These are phyloP conservation scores for Francoa sonchifolia DNA, from an alignment of 441 rosid species.

Conservation along the genomic window DNA sequence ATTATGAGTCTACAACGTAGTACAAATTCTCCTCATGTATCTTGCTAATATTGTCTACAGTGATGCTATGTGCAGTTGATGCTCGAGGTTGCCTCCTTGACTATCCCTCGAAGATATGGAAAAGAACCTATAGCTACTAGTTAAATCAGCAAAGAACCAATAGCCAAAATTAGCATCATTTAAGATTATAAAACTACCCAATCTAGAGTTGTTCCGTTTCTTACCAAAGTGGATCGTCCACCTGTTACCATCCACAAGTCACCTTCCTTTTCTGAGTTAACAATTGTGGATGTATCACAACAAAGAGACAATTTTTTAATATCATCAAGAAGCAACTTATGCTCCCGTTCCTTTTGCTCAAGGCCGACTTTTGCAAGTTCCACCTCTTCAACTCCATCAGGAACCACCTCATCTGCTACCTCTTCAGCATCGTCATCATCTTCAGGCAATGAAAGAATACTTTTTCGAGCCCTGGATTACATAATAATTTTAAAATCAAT, in stretches of 20 bases:
- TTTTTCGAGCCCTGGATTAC: slow-evolving; percentile 76
- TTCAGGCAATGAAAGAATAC: slow-evolving; percentile 86
- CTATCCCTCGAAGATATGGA: too few relatives aligned
- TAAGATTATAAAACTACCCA: slow-evolving; percentile 4
- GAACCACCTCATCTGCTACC: slow-evolving; percentile 97
- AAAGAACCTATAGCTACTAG: not conserved
- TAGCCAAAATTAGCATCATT: slow-evolving; percentile 4
- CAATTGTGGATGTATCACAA: slow-evolving; percentile 45
- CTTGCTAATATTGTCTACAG: too few relatives aligned
- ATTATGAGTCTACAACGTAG: too few relatives aligned
- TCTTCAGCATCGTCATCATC: slow-evolving; percentile 96
- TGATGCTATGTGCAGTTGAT: too few relatives aligned
- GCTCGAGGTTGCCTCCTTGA: too few relatives aligned
- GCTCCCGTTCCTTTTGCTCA: slow-evolving; percentile 67
- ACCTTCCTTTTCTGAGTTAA: slow-evolving; percentile 29
- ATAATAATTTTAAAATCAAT: slow-evolving; percentile 10
- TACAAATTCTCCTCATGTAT: too few relatives aligned
- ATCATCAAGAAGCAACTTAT: slow-evolving; percentile 70
- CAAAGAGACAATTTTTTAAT: slow-evolving; percentile 59
- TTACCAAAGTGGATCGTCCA: slow-evolving; percentile 64
- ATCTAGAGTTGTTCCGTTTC: slow-evolving; percentile 14
- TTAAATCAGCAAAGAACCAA: not conserved
- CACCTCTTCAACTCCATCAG: slow-evolving; percentile 96
- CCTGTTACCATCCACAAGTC: slow-evolving; percentile 77
- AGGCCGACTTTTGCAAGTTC: slow-evolving; percentile 87